phyloP scores from a whole-genome alignment of 202 grass and related monocot genomes.

The Zizania palustris region DNA sequence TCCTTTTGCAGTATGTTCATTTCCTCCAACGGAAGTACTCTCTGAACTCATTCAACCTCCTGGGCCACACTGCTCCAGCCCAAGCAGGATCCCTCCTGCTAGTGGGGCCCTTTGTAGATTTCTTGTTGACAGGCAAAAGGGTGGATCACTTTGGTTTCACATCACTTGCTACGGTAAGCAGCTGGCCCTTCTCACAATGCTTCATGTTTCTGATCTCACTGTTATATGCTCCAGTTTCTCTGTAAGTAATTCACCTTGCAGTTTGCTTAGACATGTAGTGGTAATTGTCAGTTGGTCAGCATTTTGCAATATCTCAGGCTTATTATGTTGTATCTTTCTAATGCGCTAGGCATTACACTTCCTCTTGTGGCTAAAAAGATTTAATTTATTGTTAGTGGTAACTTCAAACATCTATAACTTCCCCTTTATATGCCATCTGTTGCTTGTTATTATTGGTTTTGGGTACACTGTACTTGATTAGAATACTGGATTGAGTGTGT shows the following conservation, averaged over 20 bases:
- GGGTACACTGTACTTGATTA: neutral
- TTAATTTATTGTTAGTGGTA: neutral
- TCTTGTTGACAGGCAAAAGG: slow-evolving; percentile 75
- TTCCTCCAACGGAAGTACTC: slow-evolving; percentile 83
- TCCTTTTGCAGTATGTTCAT: slow-evolving; percentile 75
- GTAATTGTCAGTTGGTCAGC: neutral
- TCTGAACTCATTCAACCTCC: slow-evolving; percentile 89
- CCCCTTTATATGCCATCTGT: neutral
- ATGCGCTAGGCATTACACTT: neutral
- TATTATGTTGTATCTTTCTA: slow-evolving; percentile 48
- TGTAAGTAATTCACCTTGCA: neutral
- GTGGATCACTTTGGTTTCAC: slow-evolving; percentile 71
- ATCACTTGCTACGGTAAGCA: slow-evolving; percentile 59
- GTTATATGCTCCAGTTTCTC: neutral
- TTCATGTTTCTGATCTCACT: neutral
- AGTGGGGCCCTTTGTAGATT: slow-evolving; percentile 78
- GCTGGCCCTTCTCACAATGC: neutral
- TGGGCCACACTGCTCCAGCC: slow-evolving; percentile 80
- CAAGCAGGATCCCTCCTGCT: slow-evolving; percentile 82
- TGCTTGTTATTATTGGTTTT: neutral
- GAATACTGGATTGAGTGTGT: neutral
- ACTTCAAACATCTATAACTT: neutral
- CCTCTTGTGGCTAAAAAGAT: neutral
- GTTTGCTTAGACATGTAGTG: slow-evolving; percentile 39
- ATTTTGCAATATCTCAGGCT: neutral